Evolutionary conservation across 306 rosid genomes (phyloP).

Genomic region (Cucumis hystrix): DNA sequence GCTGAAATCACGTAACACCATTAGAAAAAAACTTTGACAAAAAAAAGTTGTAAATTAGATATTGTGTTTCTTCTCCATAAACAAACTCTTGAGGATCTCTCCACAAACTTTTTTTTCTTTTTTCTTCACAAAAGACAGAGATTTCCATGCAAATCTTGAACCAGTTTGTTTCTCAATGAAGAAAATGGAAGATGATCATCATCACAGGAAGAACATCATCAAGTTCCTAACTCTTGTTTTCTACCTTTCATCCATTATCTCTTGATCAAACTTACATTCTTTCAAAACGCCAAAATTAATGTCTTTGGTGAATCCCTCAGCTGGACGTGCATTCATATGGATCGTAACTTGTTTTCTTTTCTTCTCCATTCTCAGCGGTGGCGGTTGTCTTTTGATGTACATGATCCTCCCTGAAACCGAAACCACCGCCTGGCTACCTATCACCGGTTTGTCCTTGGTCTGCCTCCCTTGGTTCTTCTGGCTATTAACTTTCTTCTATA

Average conservation of each 20-base stretch:
- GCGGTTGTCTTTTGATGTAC: slow-evolving; percentile 44
- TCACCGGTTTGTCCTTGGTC: slow-evolving; percentile 41
- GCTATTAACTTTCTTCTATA: slow-evolving; percentile 48
- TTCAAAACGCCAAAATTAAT: slow-evolving; percentile 11
- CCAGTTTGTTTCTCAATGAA: not conserved
- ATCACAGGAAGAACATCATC: slow-evolving; percentile 15
- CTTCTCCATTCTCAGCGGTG: slow-evolving; percentile 34
- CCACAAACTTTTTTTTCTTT: not conserved
- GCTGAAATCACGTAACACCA: slow-evolving; percentile 9
- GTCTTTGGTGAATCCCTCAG: slow-evolving; percentile 33
- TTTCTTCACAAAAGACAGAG: not conserved
- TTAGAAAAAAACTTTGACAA: not conserved
- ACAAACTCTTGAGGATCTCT: not conserved
- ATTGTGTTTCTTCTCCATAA: not conserved
- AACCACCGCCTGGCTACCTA: slow-evolving; percentile 34
- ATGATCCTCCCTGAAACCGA: slow-evolving; percentile 31
- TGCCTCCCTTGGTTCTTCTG: slow-evolving; percentile 86
- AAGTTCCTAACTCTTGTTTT: slow-evolving; percentile 1
- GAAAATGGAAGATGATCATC: slow-evolving; percentile 32
- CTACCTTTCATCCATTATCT: slow-evolving; percentile 10
- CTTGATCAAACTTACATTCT: not conserved
- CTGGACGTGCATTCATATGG: slow-evolving; percentile 56
- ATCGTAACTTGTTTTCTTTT: slow-evolving; percentile 26
- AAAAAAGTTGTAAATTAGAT: not conserved
- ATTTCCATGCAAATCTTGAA: not conserved